Percentiles rank a stretch among this genome's conserved stretches.
phyloP scores from a whole-genome alignment of 176 grass and related monocot genomes.

The Oryza nivara region DNA sequence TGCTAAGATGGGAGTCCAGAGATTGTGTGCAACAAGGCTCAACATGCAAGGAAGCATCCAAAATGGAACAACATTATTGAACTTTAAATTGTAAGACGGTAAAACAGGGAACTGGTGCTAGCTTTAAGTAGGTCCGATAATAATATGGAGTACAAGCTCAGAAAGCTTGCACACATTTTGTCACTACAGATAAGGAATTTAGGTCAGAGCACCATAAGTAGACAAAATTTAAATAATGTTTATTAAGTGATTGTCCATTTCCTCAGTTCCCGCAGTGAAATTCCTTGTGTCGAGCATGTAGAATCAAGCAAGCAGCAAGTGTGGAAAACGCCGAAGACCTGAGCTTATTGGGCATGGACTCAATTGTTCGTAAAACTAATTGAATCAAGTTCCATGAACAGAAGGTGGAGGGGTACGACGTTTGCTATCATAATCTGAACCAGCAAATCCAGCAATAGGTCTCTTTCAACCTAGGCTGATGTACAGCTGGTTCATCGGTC shows the following conservation, averaged over 20 bases:
- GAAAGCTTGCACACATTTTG: neutral
- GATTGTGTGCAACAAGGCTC: neutral
- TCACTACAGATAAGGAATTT: neutral
- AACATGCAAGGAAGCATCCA: neutral
- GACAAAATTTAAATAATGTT: neutral
- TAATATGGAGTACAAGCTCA: neutral
- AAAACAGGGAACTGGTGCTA: neutral
- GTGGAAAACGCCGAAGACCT: neutral
- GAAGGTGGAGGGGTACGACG: neutral
- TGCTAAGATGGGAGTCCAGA: conserved; percentile 22
- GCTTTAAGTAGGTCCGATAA: neutral
- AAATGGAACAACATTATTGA: neutral
- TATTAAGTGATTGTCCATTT: neutral
- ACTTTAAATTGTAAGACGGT: neutral
- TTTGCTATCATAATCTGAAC: neutral
- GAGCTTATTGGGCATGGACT: neutral
- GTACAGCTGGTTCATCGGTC: neutral
- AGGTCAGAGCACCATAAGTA: neutral
- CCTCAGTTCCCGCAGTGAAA: neutral
- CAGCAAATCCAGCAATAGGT: neutral
- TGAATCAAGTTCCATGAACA: neutral
- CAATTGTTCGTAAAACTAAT: neutral
- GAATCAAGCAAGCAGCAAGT: conserved; percentile 9
- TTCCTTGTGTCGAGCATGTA: neutral
- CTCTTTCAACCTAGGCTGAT: neutral